phyloP scores from a whole-genome alignment of 2,329 filamentous ascomycete species.

The Phialophora tarda region DNA sequence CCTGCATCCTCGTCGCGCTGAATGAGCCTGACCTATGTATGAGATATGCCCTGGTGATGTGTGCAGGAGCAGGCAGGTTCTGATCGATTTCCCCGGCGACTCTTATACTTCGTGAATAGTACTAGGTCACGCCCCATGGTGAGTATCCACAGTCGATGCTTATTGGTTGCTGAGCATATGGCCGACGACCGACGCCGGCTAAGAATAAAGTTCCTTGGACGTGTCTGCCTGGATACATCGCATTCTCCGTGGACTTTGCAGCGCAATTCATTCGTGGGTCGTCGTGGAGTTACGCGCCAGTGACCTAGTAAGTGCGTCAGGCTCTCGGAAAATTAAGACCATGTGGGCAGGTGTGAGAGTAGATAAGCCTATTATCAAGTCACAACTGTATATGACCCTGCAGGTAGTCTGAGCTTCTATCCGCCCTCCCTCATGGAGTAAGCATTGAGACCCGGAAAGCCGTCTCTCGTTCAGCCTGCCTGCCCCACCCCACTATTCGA shows the following conservation, averaged over 20 bases:
- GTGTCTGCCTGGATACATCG: not conserved
- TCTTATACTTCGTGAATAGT: not conserved
- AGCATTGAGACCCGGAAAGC: too few species aligned
- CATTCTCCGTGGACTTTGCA: not conserved
- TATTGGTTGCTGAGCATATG: not conserved
- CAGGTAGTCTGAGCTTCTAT: too few species aligned
- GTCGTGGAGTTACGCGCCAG: too few species aligned
- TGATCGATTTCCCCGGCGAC: not conserved
- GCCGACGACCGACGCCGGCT: not conserved
- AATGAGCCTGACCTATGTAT: not conserved
- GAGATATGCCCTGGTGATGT: too few species aligned
- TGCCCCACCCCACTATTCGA: too few species aligned
- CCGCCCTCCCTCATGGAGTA: too few species aligned
- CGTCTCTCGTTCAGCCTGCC: too few species aligned
- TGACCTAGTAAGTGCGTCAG: too few species aligned
- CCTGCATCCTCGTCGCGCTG: slow-evolving; percentile 21
- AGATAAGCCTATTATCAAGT: not conserved
- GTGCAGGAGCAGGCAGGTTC: too few species aligned
- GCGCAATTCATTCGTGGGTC: not conserved
- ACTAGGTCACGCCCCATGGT: not conserved
- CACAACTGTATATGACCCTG: too few species aligned
- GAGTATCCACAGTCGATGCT: not conserved
- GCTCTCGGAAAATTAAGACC: too few species aligned
- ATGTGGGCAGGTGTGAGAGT: not conserved
- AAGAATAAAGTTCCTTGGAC: not conserved